These are phyloP conservation scores for Pseudofabraea citricarpa DNA, from an alignment of 2,329 filamentous ascomycete species.

Conservation along the genomic window DNA sequence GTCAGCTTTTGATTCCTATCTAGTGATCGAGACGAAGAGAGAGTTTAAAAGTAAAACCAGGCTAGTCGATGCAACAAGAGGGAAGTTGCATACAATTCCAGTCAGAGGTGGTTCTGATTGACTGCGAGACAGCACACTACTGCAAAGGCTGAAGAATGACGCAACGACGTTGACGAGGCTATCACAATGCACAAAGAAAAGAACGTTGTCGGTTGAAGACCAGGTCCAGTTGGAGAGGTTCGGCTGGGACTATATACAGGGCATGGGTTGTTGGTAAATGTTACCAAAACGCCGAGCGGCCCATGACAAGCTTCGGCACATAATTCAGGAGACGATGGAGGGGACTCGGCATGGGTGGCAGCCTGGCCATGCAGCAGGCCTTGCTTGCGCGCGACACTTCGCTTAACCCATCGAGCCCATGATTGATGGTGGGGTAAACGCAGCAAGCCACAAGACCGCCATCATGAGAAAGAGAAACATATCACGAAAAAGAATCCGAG, in stretches of 20 bases:
- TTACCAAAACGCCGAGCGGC: constrained; percentile 2
- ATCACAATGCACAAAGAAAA: constrained; percentile 9
- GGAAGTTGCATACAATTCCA: constrained; percentile 3
- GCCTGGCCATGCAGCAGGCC: constrained; percentile 24
- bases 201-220: constrained; percentile 21
- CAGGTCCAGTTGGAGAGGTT: constrained; percentile 19
- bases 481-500: constrained; percentile 9
- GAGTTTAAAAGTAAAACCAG: no score
- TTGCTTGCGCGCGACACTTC: constrained; percentile 21
- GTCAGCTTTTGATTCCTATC: no score
- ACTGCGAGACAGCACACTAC: constrained; percentile 8
- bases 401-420: no score
- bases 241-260: constrained; percentile 26
- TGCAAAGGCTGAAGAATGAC: constrained; percentile 15
- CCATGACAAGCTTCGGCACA: constrained; percentile 20
- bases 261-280: constrained; percentile 26
- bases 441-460: neutral
- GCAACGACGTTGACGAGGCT: constrained; percentile 17
- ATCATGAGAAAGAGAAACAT: neutral
- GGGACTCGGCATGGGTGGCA: constrained; percentile 18
- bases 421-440: constrained; percentile 11
- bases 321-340: constrained; percentile 22
- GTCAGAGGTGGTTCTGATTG: no score
- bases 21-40: no score
- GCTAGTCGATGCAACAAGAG: constrained; percentile 18